Evolutionary conservation across 2,329 filamentous ascomycete species (phyloP).

Genomic region (Alternaria panax): DNA sequence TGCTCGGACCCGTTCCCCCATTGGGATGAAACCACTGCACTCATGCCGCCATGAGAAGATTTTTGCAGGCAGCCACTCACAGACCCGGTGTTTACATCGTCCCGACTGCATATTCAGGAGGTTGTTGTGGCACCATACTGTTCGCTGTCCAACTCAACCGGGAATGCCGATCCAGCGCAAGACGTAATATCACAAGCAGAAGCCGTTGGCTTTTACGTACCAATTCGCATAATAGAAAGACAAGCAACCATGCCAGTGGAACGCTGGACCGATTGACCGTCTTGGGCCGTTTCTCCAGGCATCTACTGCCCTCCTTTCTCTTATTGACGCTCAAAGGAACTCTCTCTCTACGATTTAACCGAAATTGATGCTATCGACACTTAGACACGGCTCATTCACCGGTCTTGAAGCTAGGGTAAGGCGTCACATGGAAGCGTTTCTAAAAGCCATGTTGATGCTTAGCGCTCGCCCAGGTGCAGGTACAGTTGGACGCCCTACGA

Average conservation of each 20-base stretch:
- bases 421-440: constrained; percentile 25
- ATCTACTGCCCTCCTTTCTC: background rate
- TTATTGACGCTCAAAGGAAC: constrained; percentile 2
- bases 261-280: constrained; percentile 26
- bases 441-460: constrained; percentile 27
- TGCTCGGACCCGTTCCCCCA: constrained; percentile 14
- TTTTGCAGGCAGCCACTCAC: constrained; percentile 16
- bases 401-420: constrained; percentile 28
- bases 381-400: constrained; percentile 26
- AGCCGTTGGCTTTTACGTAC: constrained; percentile 1
- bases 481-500: constrained; percentile 25
- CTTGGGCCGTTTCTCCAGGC: constrained; percentile 12
- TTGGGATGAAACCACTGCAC: constrained; percentile 18
- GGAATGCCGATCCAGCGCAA: background rate
- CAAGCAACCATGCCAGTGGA: constrained; percentile 15
- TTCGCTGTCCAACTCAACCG: background rate
- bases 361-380: constrained; percentile 35
- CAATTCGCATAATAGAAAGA: background rate
- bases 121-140: background rate
- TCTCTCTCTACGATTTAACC: constrained; percentile 24
- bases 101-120: constrained; percentile 3
- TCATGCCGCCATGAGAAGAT: constrained; percentile 10
- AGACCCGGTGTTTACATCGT: background rate
- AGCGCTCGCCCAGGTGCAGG: constrained; percentile 25
- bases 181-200: background rate